phyloP scores from a whole-genome alignment of 2,329 filamentous ascomycete species.

The Alternaria sp. region DNA sequence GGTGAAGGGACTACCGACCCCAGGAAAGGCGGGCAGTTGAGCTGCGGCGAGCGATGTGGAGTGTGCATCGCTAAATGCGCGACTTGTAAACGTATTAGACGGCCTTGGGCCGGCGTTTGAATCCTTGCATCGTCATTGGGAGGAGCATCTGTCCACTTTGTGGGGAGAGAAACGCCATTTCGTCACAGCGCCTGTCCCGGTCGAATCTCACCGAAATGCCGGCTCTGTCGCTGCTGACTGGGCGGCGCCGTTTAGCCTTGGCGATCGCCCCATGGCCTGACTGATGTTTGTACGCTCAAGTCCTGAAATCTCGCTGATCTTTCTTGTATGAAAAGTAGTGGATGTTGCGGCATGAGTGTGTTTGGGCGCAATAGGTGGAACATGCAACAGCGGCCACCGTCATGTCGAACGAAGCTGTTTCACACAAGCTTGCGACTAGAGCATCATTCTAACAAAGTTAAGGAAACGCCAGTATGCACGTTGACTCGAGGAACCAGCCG shows the following conservation, averaged over 20 bases:
- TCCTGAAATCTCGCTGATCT: slow-evolving; percentile 2
- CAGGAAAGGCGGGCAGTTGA: slow-evolving; percentile 33
- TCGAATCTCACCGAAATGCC: slow-evolving; percentile 15
- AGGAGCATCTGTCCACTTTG: slow-evolving; percentile 22
- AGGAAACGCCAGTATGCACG: neutral
- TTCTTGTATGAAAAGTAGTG: neutral
- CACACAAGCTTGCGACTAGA: neutral
- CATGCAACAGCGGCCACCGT: slow-evolving; percentile 3
- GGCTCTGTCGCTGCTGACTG: slow-evolving; percentile 4
- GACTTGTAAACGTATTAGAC: slow-evolving; percentile 20
- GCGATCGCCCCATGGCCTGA: neutral
- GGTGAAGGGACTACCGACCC: slow-evolving; percentile 32
- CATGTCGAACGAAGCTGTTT: neutral
- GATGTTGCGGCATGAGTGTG: neutral
- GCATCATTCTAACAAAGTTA: slow-evolving; percentile 1
- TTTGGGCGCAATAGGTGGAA: neutral
- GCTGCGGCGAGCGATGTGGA: slow-evolving; percentile 27
- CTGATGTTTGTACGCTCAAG: slow-evolving; percentile 8
- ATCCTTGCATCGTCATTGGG: slow-evolving; percentile 26
- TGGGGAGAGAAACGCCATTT: slow-evolving; percentile 30
- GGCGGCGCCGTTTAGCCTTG: slow-evolving; percentile 8
- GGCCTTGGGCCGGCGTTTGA: slow-evolving; percentile 21
- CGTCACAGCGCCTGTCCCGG: slow-evolving; percentile 19
- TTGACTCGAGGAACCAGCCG: slow-evolving; percentile 10
- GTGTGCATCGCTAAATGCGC: slow-evolving; percentile 26